A percentile compares a stretch with the other conserved stretches of the same genome.
Conservation (phyloP, 2,329 filamentous ascomycete genomes). For the Pleomassaria siparia region DNA sequence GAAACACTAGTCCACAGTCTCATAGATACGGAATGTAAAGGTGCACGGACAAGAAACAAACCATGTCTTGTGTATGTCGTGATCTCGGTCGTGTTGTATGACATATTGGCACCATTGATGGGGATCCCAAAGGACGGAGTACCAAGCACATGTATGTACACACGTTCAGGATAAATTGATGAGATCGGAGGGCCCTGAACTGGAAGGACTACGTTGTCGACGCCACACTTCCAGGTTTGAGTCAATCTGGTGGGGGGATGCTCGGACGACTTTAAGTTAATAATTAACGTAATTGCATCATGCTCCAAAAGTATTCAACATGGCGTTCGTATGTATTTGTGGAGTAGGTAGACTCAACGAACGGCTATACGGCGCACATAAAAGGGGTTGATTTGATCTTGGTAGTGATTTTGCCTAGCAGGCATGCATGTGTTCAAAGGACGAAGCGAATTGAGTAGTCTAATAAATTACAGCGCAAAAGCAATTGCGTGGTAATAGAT, state of each 20-base stretch:
- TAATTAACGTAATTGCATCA: constrained; percentile 36
- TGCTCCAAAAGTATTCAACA: constrained; percentile 41
- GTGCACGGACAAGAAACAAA: not conserved
- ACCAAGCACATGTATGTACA: no score
- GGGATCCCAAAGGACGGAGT: no score
- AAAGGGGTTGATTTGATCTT: constrained; percentile 2
- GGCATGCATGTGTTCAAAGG: no score
- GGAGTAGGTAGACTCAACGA: not conserved
- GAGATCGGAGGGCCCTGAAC: no score
- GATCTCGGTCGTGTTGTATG: no score
- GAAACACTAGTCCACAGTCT: not conserved
- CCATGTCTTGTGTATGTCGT: not conserved
- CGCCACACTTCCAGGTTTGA: constrained; percentile 11
- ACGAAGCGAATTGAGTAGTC: no score
- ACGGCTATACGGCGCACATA: constrained; percentile 4
- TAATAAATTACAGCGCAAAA: no score
- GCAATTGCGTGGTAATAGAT: no score
- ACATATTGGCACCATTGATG: no score
- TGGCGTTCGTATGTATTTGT: constrained; percentile 29
- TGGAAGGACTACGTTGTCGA: no score
- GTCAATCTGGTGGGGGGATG: not conserved
- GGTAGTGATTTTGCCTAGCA: not conserved
- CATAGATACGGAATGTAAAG: constrained; percentile 6
- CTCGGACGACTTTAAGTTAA: no score
- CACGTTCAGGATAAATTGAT: no score